Conservation (phyloP, 306 rosid species). For the Corylus avellana region DNA sequence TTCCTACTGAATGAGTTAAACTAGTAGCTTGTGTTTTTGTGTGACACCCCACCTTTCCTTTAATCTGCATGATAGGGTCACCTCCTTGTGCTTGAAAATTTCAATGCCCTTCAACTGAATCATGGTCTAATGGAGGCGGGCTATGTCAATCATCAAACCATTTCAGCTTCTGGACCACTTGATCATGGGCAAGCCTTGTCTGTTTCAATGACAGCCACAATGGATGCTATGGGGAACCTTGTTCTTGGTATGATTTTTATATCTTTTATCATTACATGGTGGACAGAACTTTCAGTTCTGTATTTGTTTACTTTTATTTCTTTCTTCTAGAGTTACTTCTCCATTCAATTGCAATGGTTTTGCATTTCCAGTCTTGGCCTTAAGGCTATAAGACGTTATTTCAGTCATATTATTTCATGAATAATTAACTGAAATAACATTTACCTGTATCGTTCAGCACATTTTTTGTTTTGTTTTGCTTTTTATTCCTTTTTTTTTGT, state of each 20-base stretch:
- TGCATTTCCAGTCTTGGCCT: background rate
- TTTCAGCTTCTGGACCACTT: constrained; percentile 36
- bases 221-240: constrained; percentile 66
- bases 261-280: background rate
- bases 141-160: constrained; percentile 60
- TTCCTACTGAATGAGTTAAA: background rate
- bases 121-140: constrained; percentile 93
- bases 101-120: constrained; percentile 57
- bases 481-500: background rate
- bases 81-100: constrained; percentile 69
- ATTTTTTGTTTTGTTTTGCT: background rate
- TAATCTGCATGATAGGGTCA: constrained; percentile 73
- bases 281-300: background rate
- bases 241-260: constrained; percentile 56
- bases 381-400: background rate
- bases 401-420: background rate
- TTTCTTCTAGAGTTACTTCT: background rate
- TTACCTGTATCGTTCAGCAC: background rate
- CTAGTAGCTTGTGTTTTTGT: background rate
- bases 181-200: constrained; percentile 56
- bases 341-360: background rate
- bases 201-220: constrained; percentile 87
- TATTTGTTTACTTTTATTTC: background rate
- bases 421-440: background rate
- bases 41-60: background rate